Conservation (phyloP, 768 basidiomycete species). For the Neoboletus brunneissimus region DNA sequence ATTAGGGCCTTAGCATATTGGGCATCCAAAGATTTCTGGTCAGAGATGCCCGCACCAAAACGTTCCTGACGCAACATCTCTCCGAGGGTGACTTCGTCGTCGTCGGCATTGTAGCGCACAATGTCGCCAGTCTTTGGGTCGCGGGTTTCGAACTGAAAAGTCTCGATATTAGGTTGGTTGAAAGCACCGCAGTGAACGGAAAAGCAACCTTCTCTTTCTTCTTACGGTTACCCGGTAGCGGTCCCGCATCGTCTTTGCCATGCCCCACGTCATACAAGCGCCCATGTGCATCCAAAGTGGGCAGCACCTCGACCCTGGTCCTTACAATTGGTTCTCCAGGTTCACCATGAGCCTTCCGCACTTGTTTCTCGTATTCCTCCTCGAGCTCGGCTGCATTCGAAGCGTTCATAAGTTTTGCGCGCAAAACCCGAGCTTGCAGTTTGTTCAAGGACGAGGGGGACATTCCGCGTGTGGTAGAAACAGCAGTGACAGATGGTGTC, state of each 20-base stretch:
- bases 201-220: constrained; percentile 66
- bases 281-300: constrained; percentile 83
- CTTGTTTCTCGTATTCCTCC: constrained; percentile 77
- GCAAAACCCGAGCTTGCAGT: constrained; percentile 88
- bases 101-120: constrained; percentile 85
- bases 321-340: constrained; percentile 40
- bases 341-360: constrained; percentile 47
- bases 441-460: constrained; percentile 85
- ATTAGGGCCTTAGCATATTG: constrained; percentile 88
- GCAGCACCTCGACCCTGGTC: constrained; percentile 77
- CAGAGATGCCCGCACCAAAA: constrained; percentile 83
- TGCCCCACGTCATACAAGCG: constrained; percentile 88
- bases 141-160: constrained; percentile 73
- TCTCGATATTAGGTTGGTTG: neutral
- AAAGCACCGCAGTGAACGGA: neutral
- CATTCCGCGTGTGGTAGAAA: constrained; percentile 43
- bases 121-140: constrained; percentile 90
- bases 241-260: constrained; percentile 56
- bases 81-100: constrained; percentile 80
- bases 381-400: constrained; percentile 77
- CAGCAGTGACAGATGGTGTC: constrained; percentile 54
- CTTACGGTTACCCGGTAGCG: constrained; percentile 66
- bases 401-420: constrained; percentile 84
- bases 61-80: constrained; percentile 93
- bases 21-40: constrained; percentile 89